Evolutionary conservation across 2,329 filamentous ascomycete genomes (phyloP), one percentile per base, ranked within the genome.

Genomic region (Zasmidium citrigriseum): DNA sequence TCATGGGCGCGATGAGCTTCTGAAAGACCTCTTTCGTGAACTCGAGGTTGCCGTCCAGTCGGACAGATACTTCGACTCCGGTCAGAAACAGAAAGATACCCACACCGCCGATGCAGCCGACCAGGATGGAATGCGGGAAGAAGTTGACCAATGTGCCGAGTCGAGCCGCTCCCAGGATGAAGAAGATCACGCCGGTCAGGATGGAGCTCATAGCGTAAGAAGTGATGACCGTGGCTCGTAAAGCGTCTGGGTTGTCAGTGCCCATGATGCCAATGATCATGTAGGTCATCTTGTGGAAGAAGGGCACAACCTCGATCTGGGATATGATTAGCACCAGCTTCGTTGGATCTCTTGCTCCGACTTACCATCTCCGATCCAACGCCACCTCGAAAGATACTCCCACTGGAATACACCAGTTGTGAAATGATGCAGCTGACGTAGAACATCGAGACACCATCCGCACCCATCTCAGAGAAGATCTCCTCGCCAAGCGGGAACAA

Each of bases 251-350:
- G 23, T 95, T 87, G 20, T 93, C 87, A 62, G 89, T 85, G 16
- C 93, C 91, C 64, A 99, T 87, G 46, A 84, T 81, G 14, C 81
- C 80, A 64, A 95, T 86, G 70, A 98, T 97, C 25, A 89, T 93
- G 63, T 88, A 87, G 0, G 95, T 93, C 93, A 99, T 99, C 70
- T 93, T 96, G 77, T 99, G 95, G 73, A 99, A 98, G 77, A 99
- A 99, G 0, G 93, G 95, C 0, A 99, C 93, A 1, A 98, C 93
- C 77, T 99, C 95, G 65, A 98, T 99, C 55, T 58, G 20, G 1
- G 11, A 7, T 20, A 29, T 85, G 89, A 20, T 18, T 24, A n/a
- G 25, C 24, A 29, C 27, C 11, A 75, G 82, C 7, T n/a, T 10
- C 34, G n/a, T n/a, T n/a, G n/a, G 4, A 41, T 41, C 27, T 41